Percentiles rank a stretch among this genome's conserved stretches.
phyloP scores from a whole-genome alignment of 371 early-diverging fungal genomes.

The Mucor plumbeus region DNA sequence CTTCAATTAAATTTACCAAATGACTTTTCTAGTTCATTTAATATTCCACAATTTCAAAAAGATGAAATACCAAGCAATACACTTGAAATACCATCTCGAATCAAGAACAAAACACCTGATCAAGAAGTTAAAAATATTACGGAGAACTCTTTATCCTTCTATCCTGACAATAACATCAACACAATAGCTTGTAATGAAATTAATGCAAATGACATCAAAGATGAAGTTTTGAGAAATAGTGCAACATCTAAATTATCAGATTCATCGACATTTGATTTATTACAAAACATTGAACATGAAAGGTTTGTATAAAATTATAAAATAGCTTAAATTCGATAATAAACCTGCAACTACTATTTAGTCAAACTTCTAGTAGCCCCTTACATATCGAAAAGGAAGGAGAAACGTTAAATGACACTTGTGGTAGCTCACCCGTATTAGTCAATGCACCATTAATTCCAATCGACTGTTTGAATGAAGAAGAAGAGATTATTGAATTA shows the following conservation, averaged over 20 bases:
- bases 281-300: background rate
- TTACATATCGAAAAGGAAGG: background rate
- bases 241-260: background rate
- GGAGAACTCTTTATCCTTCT: background rate
- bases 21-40: background rate
- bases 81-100: background rate
- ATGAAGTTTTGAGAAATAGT: background rate
- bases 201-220: background rate
- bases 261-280: background rate
- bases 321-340: background rate
- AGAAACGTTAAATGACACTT: conserved; percentile 7
- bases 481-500: background rate
- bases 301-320: background rate
- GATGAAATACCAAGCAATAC: background rate
- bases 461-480: background rate
- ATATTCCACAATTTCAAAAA: background rate
- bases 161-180: background rate
- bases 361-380: background rate
- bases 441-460: background rate
- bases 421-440: background rate
- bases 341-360: background rate
- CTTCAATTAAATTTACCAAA: background rate
- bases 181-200: background rate
- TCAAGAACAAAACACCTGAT: background rate
- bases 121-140: background rate